A percentile compares a stretch with the other conserved stretches of the same genome.
Conservation (phyloP, 495 filamentous ascomycete genomes). For the Alectoria sarmentosa region DNA sequence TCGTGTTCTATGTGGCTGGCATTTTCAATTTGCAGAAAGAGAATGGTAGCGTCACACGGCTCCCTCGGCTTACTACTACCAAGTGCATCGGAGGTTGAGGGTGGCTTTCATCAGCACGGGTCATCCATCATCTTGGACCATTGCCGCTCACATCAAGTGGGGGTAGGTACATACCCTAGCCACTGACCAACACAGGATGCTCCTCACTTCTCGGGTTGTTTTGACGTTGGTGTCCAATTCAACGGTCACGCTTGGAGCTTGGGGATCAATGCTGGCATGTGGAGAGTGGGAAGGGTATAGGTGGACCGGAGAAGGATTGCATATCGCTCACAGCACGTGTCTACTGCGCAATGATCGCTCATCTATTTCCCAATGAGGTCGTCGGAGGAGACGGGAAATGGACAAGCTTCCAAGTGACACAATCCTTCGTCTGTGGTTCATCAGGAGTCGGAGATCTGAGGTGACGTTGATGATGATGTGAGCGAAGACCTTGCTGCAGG, state of each 20-base stretch:
- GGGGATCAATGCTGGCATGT: too few relatives aligned
- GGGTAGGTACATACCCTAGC: not conserved
- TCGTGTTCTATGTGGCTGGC: not conserved
- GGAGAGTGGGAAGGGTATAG: not conserved
- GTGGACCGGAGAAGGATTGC: not conserved
- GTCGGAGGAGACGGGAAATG: not conserved
- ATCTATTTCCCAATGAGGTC: not conserved
- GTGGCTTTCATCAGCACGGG: not conserved
- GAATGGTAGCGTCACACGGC: not conserved
- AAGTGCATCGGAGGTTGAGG: not conserved
- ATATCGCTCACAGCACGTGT: not conserved
- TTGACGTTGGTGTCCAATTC: not conserved
- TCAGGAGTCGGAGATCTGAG: not conserved
- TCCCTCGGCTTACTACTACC: not conserved
- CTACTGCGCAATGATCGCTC: not conserved
- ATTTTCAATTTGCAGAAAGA: not conserved
- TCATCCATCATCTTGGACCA: not conserved
- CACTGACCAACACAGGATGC: not conserved
- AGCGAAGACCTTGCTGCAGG: not conserved
- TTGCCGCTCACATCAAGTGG: not conserved
- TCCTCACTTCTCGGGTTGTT: not conserved
- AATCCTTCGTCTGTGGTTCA: not conserved
- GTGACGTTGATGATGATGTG: not conserved
- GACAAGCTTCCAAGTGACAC: not conserved
- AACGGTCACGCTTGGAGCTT: not conserved